A percentile compares a stretch with the other conserved stretches of the same genome.
phyloP scores from a whole-genome alignment of 2,329 filamentous ascomycete genomes.

The Trichoderma sp. region DNA sequence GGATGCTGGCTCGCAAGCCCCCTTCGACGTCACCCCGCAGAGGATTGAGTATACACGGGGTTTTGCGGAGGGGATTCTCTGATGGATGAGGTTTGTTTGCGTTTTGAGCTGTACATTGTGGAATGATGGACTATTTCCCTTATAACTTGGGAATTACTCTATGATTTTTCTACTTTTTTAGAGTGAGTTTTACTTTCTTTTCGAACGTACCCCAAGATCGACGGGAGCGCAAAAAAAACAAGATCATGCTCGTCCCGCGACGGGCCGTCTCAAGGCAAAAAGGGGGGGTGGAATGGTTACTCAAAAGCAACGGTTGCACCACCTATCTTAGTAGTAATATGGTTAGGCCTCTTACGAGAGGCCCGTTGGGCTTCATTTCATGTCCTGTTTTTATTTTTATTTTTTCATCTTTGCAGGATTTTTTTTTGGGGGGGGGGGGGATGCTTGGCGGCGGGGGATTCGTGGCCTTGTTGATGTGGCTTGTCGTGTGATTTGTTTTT shows the following conservation, averaged over 20 bases:
- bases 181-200: neutral
- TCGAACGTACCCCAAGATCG: neutral
- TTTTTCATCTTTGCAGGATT: neutral
- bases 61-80: neutral
- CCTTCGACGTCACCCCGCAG: neutral
- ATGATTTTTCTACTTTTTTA: neutral
- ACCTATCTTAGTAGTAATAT: neutral
- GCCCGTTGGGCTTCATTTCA: neutral
- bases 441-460: neutral
- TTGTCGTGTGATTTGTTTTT: neutral
- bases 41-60: neutral
- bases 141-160: neutral
- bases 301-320: neutral
- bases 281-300: neutral
- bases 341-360: neutral
- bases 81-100: neutral
- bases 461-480: neutral
- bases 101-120: neutral
- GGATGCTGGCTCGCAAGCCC: neutral
- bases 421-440: too few species aligned
- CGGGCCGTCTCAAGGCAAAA: neutral
- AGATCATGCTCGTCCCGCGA: neutral
- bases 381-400: neutral
- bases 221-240: neutral
- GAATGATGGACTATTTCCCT: constrained; percentile 12